A percentile compares a stretch with the other conserved stretches of the same genome.
Evolutionary conservation across 176 grass and related monocot genomes (phyloP).

Genomic region (Guadua angustifolia): DNA sequence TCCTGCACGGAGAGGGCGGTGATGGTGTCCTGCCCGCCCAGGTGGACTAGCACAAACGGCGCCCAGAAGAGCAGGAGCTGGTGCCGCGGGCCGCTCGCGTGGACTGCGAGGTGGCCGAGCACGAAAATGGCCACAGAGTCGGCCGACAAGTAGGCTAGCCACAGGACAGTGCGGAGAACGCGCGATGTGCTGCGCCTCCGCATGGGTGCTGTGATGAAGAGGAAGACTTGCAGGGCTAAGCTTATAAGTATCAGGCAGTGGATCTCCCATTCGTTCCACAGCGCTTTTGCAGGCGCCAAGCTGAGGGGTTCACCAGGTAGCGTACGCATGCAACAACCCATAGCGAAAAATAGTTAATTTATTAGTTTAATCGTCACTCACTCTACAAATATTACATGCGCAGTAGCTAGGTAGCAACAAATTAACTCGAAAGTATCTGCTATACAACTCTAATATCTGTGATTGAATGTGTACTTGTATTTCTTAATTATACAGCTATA

Average conservation of each 20-base stretch:
- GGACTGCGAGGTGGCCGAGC: background rate
- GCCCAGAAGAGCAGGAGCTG: conserved; percentile 2
- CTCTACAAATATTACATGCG: background rate
- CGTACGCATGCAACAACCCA: too few relatives aligned
- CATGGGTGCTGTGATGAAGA: background rate
- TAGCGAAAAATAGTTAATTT: background rate
- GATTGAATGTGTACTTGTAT: too few relatives aligned
- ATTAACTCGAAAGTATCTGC: background rate
- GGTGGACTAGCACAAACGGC: background rate
- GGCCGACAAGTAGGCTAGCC: background rate
- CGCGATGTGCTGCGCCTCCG: background rate
- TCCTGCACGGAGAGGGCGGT: background rate
- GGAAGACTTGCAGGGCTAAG: background rate
- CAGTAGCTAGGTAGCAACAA: background rate
- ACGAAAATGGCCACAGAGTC: background rate
- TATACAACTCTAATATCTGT: too few relatives aligned
- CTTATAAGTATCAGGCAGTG: background rate
- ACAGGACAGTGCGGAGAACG: background rate
- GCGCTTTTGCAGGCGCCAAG: background rate
- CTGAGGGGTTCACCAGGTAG: background rate
- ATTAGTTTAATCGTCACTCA: background rate
- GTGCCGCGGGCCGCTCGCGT: background rate
- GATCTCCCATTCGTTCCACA: conserved; percentile 30
- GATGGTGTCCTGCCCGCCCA: conserved; percentile 29
- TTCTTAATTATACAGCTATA: too few relatives aligned